Evolutionary conservation across 768 basidiomycete genomes (phyloP).

Genomic region (Peribolospora baueri): DNA sequence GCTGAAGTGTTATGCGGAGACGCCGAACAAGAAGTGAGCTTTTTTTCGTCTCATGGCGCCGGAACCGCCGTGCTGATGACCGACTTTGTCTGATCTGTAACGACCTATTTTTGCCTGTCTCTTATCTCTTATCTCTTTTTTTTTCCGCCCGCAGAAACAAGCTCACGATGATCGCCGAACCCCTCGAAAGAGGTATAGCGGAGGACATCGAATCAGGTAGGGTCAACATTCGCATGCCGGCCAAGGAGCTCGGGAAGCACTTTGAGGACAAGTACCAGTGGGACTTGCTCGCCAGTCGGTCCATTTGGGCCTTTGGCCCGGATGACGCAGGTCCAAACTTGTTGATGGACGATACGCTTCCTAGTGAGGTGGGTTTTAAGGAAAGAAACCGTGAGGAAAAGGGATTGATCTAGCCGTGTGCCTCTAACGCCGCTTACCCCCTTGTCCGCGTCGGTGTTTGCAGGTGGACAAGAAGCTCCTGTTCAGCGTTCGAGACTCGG

Average conservation of each 20-base stretch:
- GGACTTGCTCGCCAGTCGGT: conserved; percentile 88
- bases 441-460: background rate
- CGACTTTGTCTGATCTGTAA: background rate
- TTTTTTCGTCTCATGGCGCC: background rate
- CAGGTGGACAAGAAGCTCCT: conserved; percentile 84
- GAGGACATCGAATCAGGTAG: conserved; percentile 87
- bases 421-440: background rate
- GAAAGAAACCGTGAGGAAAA: background rate
- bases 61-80: background rate
- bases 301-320: conserved; percentile 98
- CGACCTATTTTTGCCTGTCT: background rate
- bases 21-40: conserved; percentile 87
- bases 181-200: conserved; percentile 78
- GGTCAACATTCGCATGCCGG: conserved; percentile 80
- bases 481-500: conserved; percentile 68
- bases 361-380: conserved; percentile 53
- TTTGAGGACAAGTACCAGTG: conserved; percentile 95
- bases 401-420: background rate
- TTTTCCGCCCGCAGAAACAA: conserved; percentile 42
- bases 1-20: conserved; percentile 94
- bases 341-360: conserved; percentile 81
- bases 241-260: conserved; percentile 82
- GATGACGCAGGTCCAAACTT: conserved; percentile 87
- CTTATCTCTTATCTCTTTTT: conserved; percentile 1
- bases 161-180: conserved; percentile 97